Conservation (phyloP, 257 asterid species). For the Plantago elongata region DNA sequence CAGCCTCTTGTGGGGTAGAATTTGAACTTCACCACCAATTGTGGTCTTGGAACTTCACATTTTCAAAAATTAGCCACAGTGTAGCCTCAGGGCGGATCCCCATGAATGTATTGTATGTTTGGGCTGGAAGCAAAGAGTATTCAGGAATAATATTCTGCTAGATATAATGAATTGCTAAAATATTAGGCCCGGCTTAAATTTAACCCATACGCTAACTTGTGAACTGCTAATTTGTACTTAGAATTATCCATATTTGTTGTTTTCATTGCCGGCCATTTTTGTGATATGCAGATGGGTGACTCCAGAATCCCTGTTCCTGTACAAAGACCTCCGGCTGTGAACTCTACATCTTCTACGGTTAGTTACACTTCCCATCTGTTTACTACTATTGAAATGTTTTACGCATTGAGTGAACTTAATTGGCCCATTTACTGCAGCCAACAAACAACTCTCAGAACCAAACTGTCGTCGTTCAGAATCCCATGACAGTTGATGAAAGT, state of each 20-base stretch:
- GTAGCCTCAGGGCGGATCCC: too few species aligned
- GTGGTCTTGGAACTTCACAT: not conserved
- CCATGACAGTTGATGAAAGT: conserved; percentile 80
- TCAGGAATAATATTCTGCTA: too few species aligned
- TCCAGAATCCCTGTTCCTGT: conserved; percentile 51
- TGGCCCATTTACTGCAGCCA: conserved; percentile 38
- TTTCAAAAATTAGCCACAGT: not conserved
- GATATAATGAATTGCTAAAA: too few species aligned
- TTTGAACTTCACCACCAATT: not conserved
- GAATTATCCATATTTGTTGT: not conserved
- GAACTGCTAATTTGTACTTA: not conserved
- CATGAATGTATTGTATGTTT: too few species aligned
- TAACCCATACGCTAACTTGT: too few species aligned
- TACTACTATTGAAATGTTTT: conserved; percentile 7
- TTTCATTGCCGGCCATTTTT: not conserved
- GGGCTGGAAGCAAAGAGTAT: too few species aligned
- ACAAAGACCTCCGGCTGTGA: conserved; percentile 36
- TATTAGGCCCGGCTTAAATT: too few species aligned
- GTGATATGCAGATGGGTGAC: conserved; percentile 44
- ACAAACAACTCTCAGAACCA: conserved; percentile 51
- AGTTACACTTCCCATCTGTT: conserved; percentile 28
- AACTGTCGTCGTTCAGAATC: conserved; percentile 91
- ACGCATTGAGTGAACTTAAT: conserved; percentile 6
- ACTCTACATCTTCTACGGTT: conserved; percentile 42
- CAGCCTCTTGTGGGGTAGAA: not conserved